Evolutionary conservation across 352 stramenopile genomes (phyloP), one percentile per base, ranked within the genome.

Genomic region (Lagenidium sp.): DNA sequence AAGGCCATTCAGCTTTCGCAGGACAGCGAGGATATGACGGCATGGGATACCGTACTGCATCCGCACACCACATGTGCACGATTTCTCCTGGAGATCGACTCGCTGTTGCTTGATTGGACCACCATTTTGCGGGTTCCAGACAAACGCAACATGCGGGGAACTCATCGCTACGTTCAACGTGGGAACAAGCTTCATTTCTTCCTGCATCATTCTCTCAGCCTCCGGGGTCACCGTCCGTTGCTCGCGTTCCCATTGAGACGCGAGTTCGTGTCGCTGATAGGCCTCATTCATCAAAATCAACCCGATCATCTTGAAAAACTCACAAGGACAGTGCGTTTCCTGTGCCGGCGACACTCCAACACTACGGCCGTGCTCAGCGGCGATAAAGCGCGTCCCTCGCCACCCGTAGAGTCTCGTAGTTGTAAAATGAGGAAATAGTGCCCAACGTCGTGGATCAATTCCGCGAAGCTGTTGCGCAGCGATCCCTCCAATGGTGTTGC

Each of bases 91-190:
- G 37, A 78, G 45, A 36, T 78, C 66, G 19, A 75, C 66, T 7
- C 66, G 57, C 3, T 60, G 58, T 47, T 78, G 66, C 21, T 60
- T 51, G 34, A 72, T 62, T 50, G 74, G 57, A 32, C 60, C 6
- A 7, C 18, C 10, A 11, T 55, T 58, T 38, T 57, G 47, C 3
- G 60, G 32, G 50, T 72, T 63, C 66, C 66, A 78, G 15, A 78
- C 66, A 29, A 78, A 75, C 15, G 66, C 66, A 4, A 75, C 38
- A 16, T 72, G 50, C 18, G 66, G 36, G 8, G 66, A 57, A 36
- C 60, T 72, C 59, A 72, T 71, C 21, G 55, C 68, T 4, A 78
- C 63, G 12, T 55, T 60, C 45, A 75, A 78, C 4, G 57, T 34
- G 18, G 53, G 41, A 15, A 63, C 39, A 13, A 60, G 53, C 28